phyloP scores from a whole-genome alignment of 345 rosid genomes.

The Pugionium cornutum region DNA sequence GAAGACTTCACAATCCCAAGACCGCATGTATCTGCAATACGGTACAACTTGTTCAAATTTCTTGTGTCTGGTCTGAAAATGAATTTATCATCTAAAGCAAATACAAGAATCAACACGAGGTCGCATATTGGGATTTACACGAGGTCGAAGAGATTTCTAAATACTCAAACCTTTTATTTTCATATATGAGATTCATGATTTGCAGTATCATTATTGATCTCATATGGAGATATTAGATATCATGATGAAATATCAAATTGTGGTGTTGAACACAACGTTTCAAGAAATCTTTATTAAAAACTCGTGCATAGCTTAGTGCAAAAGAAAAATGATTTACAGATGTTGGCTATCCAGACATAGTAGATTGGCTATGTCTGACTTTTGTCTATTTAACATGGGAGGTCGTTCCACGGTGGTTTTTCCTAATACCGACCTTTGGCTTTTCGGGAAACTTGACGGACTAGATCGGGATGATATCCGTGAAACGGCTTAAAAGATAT shows the following conservation, averaged over 20 bases:
- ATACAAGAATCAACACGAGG: neutral
- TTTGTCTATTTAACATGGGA: constrained; percentile 26
- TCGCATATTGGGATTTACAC: neutral
- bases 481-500: constrained; percentile 84
- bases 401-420: constrained; percentile 30
- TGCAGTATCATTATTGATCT: neutral
- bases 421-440: constrained; percentile 70
- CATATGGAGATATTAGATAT: neutral
- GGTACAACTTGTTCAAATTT: neutral
- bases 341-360: constrained; percentile 6
- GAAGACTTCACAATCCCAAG: neutral
- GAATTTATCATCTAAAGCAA: too few relatives aligned
- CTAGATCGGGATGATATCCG: constrained; percentile 68
- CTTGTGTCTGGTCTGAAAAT: too few relatives aligned
- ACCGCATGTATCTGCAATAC: constrained; percentile 4
- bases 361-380: too few relatives aligned
- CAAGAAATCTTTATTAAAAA: too few relatives aligned
- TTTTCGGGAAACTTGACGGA: constrained; percentile 59
- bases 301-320: neutral
- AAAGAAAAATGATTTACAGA: neutral
- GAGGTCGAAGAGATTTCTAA: too few relatives aligned
- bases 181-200: neutral
- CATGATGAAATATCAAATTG: neutral
- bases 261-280: neutral
- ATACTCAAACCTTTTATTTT: too few relatives aligned